phyloP scores from a whole-genome alignment of 2,329 filamentous ascomycete species.

The Microdochium paspali region DNA sequence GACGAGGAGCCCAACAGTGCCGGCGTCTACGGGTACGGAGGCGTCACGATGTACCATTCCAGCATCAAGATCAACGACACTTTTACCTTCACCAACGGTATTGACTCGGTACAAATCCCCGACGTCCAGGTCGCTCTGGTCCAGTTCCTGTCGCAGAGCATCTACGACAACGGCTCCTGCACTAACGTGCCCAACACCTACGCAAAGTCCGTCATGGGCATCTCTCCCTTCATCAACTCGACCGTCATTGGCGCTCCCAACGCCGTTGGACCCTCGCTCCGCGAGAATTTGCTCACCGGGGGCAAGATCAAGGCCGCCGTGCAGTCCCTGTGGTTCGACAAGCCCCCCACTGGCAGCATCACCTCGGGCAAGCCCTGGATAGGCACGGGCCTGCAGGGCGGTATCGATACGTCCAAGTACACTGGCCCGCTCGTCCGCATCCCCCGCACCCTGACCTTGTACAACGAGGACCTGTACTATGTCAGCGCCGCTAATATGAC shows the following conservation, averaged over 20 bases:
- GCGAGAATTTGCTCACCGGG: conserved; percentile 18
- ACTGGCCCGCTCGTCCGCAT: conserved; percentile 20
- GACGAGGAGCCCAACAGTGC: conserved; percentile 2
- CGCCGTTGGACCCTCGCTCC: conserved; percentile 20
- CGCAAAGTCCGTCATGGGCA: conserved; percentile 20
- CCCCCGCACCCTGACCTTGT: conserved; percentile 2
- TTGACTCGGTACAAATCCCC: conserved; percentile 7
- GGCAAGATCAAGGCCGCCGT: conserved; percentile 17
- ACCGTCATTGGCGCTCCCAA: conserved; percentile 10
- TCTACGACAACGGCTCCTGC: conserved; percentile 10
- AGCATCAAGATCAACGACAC: conserved; percentile 12
- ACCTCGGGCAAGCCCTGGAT: conserved; percentile 10
- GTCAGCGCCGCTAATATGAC: conserved; percentile 11
- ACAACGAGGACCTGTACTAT: conserved; percentile 9
- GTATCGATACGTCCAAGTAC: conserved; percentile 22
- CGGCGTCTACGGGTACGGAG: conserved; percentile 8
- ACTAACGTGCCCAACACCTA: conserved; percentile 7
- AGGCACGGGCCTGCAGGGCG: conserved; percentile 21
- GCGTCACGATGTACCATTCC: conserved; percentile 8
- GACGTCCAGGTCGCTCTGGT: conserved; percentile 16
- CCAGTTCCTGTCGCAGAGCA: conserved; percentile 11
- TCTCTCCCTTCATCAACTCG: conserved; percentile 13
- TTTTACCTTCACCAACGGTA: conserved; percentile 10
- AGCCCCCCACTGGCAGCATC: conserved; percentile 11
- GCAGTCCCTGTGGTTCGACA: conserved; percentile 23